Percentiles rank a stretch among this genome's conserved stretches.
phyloP scores from a whole-genome alignment of 495 filamentous ascomycete genomes.

The Evansstolkia leycettana region DNA sequence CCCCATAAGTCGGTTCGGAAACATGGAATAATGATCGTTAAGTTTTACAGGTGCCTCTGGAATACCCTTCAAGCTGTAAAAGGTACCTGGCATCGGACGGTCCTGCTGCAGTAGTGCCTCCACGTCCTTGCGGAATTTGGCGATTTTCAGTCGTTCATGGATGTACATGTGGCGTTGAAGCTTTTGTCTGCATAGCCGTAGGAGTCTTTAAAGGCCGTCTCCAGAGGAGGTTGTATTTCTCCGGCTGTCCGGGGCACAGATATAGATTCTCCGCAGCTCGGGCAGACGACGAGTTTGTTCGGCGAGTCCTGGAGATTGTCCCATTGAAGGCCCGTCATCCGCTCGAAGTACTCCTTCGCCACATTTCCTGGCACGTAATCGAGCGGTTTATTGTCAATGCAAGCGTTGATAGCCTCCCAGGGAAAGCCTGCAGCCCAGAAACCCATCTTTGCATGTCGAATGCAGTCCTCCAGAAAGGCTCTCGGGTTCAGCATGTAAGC shows the following conservation, averaged over 20 bases:
- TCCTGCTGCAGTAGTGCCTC: conserved; percentile 23
- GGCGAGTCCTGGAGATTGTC: conserved; percentile 41
- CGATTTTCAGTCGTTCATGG: conserved; percentile 33
- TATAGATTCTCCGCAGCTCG: conserved; percentile 32
- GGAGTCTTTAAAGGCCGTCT: conserved; percentile 12
- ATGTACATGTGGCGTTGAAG: conserved; percentile 34
- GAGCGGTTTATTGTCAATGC: conserved; percentile 53
- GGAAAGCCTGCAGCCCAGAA: conserved; percentile 61
- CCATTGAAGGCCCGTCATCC: conserved; percentile 42
- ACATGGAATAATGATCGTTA: background rate
- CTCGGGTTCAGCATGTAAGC: conserved; percentile 75
- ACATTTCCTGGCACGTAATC: conserved; percentile 41
- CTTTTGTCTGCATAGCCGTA: conserved; percentile 54
- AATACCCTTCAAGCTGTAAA: conserved; percentile 29
- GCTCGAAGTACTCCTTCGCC: conserved; percentile 35
- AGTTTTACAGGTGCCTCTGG: conserved; percentile 3
- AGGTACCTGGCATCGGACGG: conserved; percentile 54
- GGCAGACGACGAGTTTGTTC: conserved; percentile 42
- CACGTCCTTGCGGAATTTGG: conserved; percentile 46
- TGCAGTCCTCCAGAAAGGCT: conserved; percentile 64
- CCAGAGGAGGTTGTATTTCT: conserved; percentile 12
- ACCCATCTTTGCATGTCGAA: conserved; percentile 44
- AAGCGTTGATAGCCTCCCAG: conserved; percentile 50
- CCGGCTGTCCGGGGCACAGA: conserved; percentile 51
- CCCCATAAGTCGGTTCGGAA: conserved; percentile 49